phyloP scores from a whole-genome alignment of 371 early-diverging fungal species.

The Mucor racemosus region DNA sequence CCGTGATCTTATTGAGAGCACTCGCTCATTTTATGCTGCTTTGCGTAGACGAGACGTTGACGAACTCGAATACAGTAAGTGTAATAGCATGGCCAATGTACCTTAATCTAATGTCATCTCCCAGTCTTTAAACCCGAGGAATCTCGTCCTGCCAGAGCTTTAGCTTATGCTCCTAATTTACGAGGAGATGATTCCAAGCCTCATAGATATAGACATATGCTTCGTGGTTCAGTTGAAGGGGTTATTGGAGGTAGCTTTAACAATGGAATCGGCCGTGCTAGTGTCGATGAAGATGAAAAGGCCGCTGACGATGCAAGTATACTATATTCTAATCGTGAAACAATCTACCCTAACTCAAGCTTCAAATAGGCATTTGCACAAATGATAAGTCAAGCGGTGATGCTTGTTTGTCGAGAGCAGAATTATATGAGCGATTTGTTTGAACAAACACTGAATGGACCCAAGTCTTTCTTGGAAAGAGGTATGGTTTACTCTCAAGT shows the following conservation, averaged over 20 bases:
- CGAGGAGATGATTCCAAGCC: slow-evolving; percentile 42
- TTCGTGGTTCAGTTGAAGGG: slow-evolving; percentile 55
- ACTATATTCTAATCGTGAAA: not conserved
- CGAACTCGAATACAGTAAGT: slow-evolving; percentile 55
- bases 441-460: slow-evolving; percentile 49
- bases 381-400: slow-evolving; percentile 50
- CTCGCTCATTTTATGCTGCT: slow-evolving; percentile 39
- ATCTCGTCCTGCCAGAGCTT: slow-evolving; percentile 48
- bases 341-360: too few species aligned
- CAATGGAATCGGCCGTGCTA: slow-evolving; percentile 25
- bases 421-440: slow-evolving; percentile 87
- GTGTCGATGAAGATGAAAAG: slow-evolving; percentile 54
- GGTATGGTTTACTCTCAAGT: slow-evolving; percentile 48
- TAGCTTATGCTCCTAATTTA: slow-evolving; percentile 49
- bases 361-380: slow-evolving; percentile 52
- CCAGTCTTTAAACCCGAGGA: slow-evolving; percentile 55
- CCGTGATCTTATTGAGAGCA: slow-evolving; percentile 47
- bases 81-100: not conserved
- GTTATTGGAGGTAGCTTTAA: slow-evolving; percentile 26
- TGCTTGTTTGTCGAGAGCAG: slow-evolving; percentile 69
- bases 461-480: slow-evolving; percentile 51
- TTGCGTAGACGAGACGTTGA: slow-evolving; percentile 50
- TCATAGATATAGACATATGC: slow-evolving; percentile 51
- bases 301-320: slow-evolving; percentile 45
- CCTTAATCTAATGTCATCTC: not conserved